Percentiles rank a stretch among this genome's conserved stretches.
Conservation (phyloP, 1,284 basidiomycete genomes). For the Peniophora sp. region DNA sequence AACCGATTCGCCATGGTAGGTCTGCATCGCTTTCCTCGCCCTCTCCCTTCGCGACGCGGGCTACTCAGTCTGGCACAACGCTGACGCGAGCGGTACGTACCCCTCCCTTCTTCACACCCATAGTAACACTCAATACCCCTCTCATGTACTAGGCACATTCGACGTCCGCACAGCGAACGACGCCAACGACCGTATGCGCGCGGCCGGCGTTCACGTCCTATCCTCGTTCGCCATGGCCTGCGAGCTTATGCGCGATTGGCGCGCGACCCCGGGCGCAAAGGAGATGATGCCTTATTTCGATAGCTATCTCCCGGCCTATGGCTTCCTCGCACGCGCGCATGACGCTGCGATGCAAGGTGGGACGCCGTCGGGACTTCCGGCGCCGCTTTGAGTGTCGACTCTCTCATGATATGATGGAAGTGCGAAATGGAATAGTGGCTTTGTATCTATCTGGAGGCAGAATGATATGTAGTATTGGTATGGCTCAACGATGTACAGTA, state of each 20-base stretch:
- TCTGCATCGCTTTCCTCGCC: slow-evolving; percentile 38
- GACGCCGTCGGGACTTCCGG: slow-evolving; percentile 4
- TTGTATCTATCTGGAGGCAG: too few relatives aligned
- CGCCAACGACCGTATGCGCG: slow-evolving; percentile 38
- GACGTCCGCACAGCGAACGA: slow-evolving; percentile 29
- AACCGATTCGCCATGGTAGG: slow-evolving; percentile 17
- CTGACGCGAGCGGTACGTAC: slow-evolving; percentile 30
- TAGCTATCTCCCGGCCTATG: slow-evolving; percentile 31
- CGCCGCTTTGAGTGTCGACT: neutral
- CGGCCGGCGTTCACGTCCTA: slow-evolving; percentile 34
- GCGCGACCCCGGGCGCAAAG: slow-evolving; percentile 29
- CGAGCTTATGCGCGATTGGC: slow-evolving; percentile 42
- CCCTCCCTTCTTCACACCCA: too few relatives aligned
- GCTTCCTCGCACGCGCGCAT: slow-evolving; percentile 30
- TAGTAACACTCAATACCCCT: too few relatives aligned
- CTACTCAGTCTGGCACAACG: slow-evolving; percentile 37
- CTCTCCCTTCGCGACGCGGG: slow-evolving; percentile 34
- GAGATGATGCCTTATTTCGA: slow-evolving; percentile 35
- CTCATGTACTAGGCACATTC: slow-evolving; percentile 22
- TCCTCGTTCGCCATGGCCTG: slow-evolving; percentile 33
- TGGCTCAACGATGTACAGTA: too few relatives aligned
- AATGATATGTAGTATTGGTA: too few relatives aligned
- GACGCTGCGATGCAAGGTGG: slow-evolving; percentile 28
- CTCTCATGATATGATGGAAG: too few relatives aligned
- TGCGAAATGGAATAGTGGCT: too few relatives aligned